Conservation (phyloP, 345 rosid genomes). For the Psidium friedrichsthalianum region DNA sequence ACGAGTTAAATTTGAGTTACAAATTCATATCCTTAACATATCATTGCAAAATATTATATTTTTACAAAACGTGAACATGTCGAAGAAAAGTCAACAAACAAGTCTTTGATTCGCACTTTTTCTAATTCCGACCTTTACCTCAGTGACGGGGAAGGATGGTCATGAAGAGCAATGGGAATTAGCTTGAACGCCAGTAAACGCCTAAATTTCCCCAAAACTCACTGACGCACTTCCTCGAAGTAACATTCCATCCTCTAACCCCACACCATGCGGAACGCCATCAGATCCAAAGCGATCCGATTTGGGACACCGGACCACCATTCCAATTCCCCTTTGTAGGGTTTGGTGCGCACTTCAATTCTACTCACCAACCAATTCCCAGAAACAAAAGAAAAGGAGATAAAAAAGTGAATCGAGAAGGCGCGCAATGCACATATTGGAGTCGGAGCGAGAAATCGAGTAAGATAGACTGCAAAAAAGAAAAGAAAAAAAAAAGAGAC, state of each 20-base stretch:
- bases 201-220: background rate
- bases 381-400: rapidly evolving
- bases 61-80: background rate
- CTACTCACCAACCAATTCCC: background rate
- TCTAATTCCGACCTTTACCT: background rate
- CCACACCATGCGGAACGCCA: background rate
- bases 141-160: background rate
- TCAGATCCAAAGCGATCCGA: background rate
- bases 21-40: background rate
- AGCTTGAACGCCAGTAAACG: background rate
- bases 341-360: background rate
- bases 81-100: background rate
- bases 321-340: background rate
- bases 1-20: background rate
- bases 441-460: background rate
- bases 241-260: background rate
- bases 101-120: background rate
- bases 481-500: background rate
- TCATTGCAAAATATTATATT: background rate
- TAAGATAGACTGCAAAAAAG: background rate
- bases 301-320: background rate
- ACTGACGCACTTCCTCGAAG: background rate
- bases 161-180: background rate
- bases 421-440: background rate
- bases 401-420: background rate